These are phyloP conservation scores for Cryptococcus sp. DNA, from an alignment of 1,284 basidiomycete species.

Conservation along the genomic window DNA sequence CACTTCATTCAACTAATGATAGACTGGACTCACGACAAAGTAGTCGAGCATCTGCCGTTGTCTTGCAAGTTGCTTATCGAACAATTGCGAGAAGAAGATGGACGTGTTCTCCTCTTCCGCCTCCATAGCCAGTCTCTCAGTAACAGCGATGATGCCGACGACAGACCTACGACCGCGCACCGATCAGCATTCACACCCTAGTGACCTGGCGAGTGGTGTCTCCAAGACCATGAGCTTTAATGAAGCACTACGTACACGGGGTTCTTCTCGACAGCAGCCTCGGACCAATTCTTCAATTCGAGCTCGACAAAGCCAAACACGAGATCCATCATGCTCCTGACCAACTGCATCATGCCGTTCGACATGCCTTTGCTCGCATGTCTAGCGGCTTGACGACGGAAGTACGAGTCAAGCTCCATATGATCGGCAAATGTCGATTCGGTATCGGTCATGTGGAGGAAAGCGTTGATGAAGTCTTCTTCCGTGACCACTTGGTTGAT, in stretches of 20 bases:
- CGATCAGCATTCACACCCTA: too few relatives aligned
- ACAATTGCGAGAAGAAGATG: constrained; percentile 68
- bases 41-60: constrained; percentile 72
- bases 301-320: constrained; percentile 90
- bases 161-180: constrained; percentile 64
- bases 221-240: too few relatives aligned
- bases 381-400: constrained; percentile 83
- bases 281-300: constrained; percentile 83
- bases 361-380: constrained; percentile 62
- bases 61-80: constrained; percentile 79
- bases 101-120: constrained; percentile 73
- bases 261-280: constrained; percentile 73
- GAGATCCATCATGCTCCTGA: constrained; percentile 85
- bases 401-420: constrained; percentile 91
- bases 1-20: not conserved
- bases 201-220: too few relatives aligned
- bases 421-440: constrained; percentile 94
- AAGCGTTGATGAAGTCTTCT: constrained; percentile 85
- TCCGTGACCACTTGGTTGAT: constrained; percentile 76
- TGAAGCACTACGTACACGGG: constrained; percentile 63
- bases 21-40: constrained; percentile 66
- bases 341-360: constrained; percentile 72
- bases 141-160: constrained; percentile 75
- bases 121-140: constrained; percentile 77
- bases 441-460: constrained; percentile 86